phyloP scores from a whole-genome alignment of 2,329 filamentous ascomycete genomes.

The Neocatenulostroma microsporum region DNA sequence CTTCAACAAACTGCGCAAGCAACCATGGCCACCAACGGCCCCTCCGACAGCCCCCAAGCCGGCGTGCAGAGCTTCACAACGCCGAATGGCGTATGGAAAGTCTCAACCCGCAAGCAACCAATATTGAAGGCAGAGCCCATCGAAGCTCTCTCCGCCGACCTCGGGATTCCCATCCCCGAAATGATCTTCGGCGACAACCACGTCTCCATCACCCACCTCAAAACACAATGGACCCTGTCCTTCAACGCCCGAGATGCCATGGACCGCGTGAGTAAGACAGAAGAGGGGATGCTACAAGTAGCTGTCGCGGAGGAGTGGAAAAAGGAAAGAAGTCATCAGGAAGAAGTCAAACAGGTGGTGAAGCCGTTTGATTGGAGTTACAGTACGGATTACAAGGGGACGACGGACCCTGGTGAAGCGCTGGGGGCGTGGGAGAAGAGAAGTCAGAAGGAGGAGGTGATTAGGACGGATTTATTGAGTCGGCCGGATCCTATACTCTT shows the following conservation, averaged over 20 bases:
- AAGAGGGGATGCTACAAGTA: conserved; percentile 81
- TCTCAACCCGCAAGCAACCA: conserved; percentile 80
- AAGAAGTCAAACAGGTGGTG: conserved; percentile 85
- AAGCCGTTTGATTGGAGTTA: conserved; percentile 99
- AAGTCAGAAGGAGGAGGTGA: conserved; percentile 42
- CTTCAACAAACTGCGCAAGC: too few relatives aligned
- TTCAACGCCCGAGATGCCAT: conserved; percentile 86
- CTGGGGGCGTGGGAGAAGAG: conserved; percentile 21
- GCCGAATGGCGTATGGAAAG: conserved; percentile 32
- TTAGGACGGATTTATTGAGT: conserved; percentile 80
- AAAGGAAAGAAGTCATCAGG: conserved; percentile 62
- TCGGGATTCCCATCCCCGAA: conserved; percentile 85
- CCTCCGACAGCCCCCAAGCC: not conserved
- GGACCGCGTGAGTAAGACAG: conserved; percentile 89
- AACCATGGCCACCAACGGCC: not conserved
- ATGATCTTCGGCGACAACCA: conserved; percentile 99
- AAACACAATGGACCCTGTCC: conserved; percentile 65
- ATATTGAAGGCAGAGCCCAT: conserved; percentile 91
- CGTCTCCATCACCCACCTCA: conserved; percentile 64
- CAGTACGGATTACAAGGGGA: conserved; percentile 78
- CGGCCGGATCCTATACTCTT: conserved; percentile 90
- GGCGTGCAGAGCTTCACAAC: conserved; percentile 14
- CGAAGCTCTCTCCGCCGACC: conserved; percentile 67
- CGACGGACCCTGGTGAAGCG: conserved; percentile 33
- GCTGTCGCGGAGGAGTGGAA: conserved; percentile 89